Base-by-base conservation (phyloP, 352 stramenopile species). In the Peronosclerospora sorghi region DNA sequence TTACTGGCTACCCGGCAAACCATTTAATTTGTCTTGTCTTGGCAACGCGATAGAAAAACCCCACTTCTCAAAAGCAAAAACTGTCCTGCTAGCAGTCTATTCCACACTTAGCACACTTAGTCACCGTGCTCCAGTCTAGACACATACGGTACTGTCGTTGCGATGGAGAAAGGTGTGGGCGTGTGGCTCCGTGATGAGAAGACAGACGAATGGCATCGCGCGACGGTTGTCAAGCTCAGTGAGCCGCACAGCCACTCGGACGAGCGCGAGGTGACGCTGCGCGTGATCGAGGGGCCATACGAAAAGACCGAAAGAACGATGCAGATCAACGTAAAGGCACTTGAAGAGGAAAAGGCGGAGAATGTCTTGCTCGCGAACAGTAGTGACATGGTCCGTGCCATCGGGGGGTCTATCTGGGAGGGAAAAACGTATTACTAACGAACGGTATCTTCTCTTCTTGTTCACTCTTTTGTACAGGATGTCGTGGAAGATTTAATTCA, bases 401-500 rank as follows among this genome's bases (percentile, higher is more conserved):
- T n/a, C n/a, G n/a, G n/a, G n/a, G n/a, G n/a, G n/a, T n/a, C n/a
- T n/a, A n/a, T n/a, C n/a, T n/a, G n/a, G n/a, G n/a, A n/a, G n/a
- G n/a, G n/a, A n/a, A n/a, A n/a, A n/a, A n/a, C n/a, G n/a, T n/a
- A n/a, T n/a, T n/a, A 35, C 30, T 30, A 17, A 49, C 32, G 38
- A 24, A 21, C 15, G 9, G 17, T 26, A 13, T 26, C n/a, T 39
- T 6, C 8, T 32, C 46, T 21, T 39, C 10, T 38, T 23, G 27
- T 5, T 45, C 37, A 21, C 26, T 34, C 10, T 9, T 34, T 15
- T 41, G 20, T 9, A 48, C 45, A 80, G 68, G 75, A 91, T 56
- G 59, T 88, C 27, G 78, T 92, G 29, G 81, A 93, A 55, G 92
- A 97, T 62, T 64, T 97, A 44, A 96, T 97, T 59, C 78, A 83